These are phyloP conservation scores for Cornus kousa DNA, from an alignment of 148 eudicot species.

Conservation along the genomic window DNA sequence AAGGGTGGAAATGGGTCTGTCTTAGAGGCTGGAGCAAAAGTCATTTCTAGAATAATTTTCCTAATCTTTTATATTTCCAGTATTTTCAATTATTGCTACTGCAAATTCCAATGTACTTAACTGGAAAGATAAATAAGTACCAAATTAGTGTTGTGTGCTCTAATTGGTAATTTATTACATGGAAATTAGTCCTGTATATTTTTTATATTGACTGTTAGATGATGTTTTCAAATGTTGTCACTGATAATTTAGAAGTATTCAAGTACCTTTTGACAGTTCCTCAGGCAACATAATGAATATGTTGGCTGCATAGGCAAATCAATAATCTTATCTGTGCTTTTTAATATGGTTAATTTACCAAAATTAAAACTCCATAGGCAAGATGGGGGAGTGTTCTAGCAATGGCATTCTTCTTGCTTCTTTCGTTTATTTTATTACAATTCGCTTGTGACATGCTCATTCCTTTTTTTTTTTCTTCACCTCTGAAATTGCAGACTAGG, in stretches of 20 bases:
- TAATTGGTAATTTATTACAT: neutral
- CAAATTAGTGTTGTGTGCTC: neutral
- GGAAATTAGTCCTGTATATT: neutral
- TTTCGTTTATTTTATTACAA: slow-evolving; percentile 1
- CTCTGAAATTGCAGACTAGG: slow-evolving; percentile 64
- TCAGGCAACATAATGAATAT: neutral
- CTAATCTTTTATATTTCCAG: neutral
- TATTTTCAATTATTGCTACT: neutral
- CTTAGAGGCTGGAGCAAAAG: no score
- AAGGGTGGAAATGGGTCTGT: neutral
- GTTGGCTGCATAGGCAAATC: neutral
- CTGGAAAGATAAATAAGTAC: neutral
- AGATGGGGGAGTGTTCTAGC: neutral
- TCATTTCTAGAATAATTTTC: neutral
- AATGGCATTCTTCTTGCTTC: neutral
- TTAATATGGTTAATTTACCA: neutral
- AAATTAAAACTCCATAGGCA: neutral
- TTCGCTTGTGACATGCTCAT: slow-evolving; percentile 1
- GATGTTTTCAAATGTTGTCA: neutral
- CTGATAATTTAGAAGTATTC: neutral
- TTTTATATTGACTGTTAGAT: neutral
- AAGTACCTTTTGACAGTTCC: neutral
- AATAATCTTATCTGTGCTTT: neutral
- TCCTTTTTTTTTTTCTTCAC: neutral
- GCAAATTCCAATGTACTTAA: neutral